These are phyloP conservation scores for Fraxinus americana DNA, from an alignment of 257 asterid species.

Conservation along the genomic window DNA sequence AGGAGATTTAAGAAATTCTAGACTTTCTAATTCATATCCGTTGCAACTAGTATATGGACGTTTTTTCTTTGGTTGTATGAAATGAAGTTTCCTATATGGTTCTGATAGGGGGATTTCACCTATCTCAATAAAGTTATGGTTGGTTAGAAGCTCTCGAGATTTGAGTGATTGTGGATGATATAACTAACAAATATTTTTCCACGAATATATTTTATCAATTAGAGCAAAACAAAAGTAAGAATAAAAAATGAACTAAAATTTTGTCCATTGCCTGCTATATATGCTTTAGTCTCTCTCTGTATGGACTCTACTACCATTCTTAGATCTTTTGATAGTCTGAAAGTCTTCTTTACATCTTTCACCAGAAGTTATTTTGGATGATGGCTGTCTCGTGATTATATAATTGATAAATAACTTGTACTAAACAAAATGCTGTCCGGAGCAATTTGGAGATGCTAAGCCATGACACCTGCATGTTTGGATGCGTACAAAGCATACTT, in stretches of 20 bases:
- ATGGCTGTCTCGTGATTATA: background rate
- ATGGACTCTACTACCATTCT: background rate
- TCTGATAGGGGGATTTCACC: background rate
- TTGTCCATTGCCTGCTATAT: background rate
- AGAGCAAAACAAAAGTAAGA: background rate
- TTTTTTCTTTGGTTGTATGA: background rate
- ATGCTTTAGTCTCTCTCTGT: background rate
- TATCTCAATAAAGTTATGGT: background rate
- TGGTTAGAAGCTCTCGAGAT: background rate
- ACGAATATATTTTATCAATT: background rate
- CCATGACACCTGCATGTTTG: background rate
- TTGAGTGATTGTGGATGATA: background rate
- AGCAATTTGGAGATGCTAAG: background rate
- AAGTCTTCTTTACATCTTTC: background rate
- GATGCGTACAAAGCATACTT: background rate
- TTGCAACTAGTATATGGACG: too few species aligned
- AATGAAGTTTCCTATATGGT: background rate
- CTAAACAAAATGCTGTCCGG: background rate
- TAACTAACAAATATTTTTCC: too few species aligned
- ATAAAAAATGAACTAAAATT: too few species aligned
- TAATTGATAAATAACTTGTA: background rate
- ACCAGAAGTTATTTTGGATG: background rate
- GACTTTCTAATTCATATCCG: background rate
- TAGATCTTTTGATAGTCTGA: background rate
- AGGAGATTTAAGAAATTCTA: background rate